Percentiles rank a stretch among this genome's conserved stretches.
Conservation (phyloP, 1,139 yeast species). For the Geotrichum siamense region DNA sequence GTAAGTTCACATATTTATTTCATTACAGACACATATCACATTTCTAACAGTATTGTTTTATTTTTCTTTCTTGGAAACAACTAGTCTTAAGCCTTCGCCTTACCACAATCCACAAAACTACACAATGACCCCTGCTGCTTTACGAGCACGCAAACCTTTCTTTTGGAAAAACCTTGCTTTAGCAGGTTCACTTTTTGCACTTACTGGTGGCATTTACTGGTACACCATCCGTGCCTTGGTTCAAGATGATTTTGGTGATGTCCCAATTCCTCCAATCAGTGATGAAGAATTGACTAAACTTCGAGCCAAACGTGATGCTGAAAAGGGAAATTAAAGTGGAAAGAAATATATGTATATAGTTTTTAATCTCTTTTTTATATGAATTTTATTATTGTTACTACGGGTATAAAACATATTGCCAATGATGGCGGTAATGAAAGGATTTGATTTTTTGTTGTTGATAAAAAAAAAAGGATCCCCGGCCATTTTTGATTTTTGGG, state of each 20-base stretch:
- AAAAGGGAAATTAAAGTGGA: too few species aligned
- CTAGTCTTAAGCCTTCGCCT: constrained; percentile 33
- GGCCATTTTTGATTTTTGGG: too few species aligned
- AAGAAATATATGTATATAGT: too few species aligned
- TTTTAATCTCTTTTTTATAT: too few species aligned
- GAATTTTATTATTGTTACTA: background rate
- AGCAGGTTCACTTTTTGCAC: constrained; percentile 49
- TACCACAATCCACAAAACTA: constrained; percentile 74
- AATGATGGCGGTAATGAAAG: too few species aligned
- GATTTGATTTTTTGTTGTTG: too few species aligned
- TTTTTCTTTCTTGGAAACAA: background rate
- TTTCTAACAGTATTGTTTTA: background rate
- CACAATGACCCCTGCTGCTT: constrained; percentile 90
- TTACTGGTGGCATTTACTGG: constrained; percentile 40
- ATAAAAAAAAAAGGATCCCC: too few species aligned
- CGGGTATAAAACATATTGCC: background rate
- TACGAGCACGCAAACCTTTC: constrained; percentile 81
- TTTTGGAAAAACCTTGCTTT: constrained; percentile 68
- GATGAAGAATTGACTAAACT: constrained; percentile 69
- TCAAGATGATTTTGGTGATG: constrained; percentile 79
- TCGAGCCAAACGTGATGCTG: constrained; percentile 15
- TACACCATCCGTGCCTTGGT: constrained; percentile 69
- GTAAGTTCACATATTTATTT: too few species aligned
- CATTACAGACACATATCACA: too few species aligned
- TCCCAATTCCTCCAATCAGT: constrained; percentile 87